phyloP scores from a whole-genome alignment of 768 basidiomycete species.

The Porphyrellus cyaneotinctus region DNA sequence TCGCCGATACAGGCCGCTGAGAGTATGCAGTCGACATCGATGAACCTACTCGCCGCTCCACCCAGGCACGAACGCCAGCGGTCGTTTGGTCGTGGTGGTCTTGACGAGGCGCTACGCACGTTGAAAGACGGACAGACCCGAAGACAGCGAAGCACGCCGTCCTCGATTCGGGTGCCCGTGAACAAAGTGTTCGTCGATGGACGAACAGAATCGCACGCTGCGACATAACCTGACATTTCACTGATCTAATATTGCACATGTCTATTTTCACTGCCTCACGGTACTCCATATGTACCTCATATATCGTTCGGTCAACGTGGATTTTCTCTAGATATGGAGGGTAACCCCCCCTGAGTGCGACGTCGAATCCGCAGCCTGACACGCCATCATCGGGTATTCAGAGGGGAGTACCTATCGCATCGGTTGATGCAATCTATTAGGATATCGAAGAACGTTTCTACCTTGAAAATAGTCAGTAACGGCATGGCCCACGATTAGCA shows the following conservation, averaged over 20 bases:
- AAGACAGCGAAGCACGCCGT: slow-evolving; percentile 8
- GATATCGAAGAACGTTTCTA: slow-evolving; percentile 59
- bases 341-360: no score
- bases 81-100: slow-evolving; percentile 70
- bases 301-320: neutral
- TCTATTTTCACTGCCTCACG: neutral
- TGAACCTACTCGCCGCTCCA: slow-evolving; percentile 36
- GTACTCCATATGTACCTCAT: neutral
- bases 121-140: slow-evolving; percentile 55
- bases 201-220: slow-evolving; percentile 1
- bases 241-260: neutral
- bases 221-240: neutral
- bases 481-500: neutral
- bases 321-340: no score
- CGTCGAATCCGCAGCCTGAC: neutral
- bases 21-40: slow-evolving; percentile 21
- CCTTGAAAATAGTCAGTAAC: slow-evolving; percentile 37
- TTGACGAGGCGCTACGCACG: slow-evolving; percentile 83
- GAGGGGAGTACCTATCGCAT: slow-evolving; percentile 58
- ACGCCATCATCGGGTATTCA: slow-evolving; percentile 39
- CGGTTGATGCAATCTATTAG: slow-evolving; percentile 55
- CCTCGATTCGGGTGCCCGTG: slow-evolving; percentile 12
- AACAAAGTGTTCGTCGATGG: slow-evolving; percentile 27
- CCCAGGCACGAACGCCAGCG: slow-evolving; percentile 41
- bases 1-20: slow-evolving; percentile 41